A percentile compares a stretch with the other conserved stretches of the same genome.
Conservation (phyloP, 768 basidiomycete genomes). For the Chiua virens region DNA sequence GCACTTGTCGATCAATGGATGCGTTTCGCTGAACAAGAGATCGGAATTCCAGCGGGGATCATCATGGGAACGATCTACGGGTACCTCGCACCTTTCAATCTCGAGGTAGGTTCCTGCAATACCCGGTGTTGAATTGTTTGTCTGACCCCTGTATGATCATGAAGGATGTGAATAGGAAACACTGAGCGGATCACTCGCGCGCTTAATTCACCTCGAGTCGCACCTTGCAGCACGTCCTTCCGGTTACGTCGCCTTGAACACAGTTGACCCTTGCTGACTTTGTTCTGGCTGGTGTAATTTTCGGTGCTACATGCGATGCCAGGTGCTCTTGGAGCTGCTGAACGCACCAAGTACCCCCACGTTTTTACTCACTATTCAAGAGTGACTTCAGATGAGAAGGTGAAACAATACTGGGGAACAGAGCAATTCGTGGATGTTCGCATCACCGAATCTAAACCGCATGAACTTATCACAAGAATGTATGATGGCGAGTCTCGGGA, state of each 20-base stretch:
- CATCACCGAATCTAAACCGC: background rate
- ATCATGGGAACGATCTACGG: background rate
- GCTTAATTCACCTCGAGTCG: slow-evolving; percentile 15
- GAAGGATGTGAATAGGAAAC: no score
- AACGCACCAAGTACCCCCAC: slow-evolving; percentile 12
- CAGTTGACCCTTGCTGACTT: slow-evolving; percentile 20
- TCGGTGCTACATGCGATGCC: no score
- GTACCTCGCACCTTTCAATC: background rate
- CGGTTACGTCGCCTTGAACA: slow-evolving; percentile 11
- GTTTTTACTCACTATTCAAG: slow-evolving; percentile 19
- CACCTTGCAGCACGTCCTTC: slow-evolving; percentile 7
- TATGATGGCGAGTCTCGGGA: no score
- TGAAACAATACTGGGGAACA: slow-evolving; percentile 12
- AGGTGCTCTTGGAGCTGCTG: slow-evolving; percentile 5
- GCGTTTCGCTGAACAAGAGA: slow-evolving; percentile 21
- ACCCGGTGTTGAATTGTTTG: no score
- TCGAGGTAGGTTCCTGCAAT: slow-evolving; percentile 4
- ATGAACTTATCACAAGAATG: no score
- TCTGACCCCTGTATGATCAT: no score
- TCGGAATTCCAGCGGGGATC: background rate
- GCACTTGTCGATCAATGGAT: slow-evolving; percentile 20
- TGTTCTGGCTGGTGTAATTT: slow-evolving; percentile 9
- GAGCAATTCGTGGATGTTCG: slow-evolving; percentile 6
- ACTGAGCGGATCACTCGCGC: background rate
- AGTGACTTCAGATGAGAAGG: slow-evolving; percentile 13